Base-by-base conservation (phyloP, 768 basidiomycete species). In the Rhodotorula paludigena region DNA sequence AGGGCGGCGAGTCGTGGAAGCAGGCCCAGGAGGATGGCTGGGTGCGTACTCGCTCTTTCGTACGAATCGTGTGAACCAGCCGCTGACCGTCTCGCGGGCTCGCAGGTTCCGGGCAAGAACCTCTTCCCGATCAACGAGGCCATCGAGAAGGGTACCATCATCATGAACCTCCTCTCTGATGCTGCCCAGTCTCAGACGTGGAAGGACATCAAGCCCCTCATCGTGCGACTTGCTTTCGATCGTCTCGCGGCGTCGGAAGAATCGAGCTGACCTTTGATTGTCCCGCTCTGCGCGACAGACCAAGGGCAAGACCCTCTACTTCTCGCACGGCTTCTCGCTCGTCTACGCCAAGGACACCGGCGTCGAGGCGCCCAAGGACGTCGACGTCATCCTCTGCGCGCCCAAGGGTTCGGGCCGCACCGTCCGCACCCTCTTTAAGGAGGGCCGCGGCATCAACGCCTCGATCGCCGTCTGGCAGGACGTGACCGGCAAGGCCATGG, bases 231-330 rank as follows among this genome's bases (percentile, higher is more conserved):
- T 21, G 3, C 36, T 15, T 41, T 32, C 11, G 25, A 8, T 18
- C 20, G 35, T 36, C 30, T 12, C 33, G 21, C 33, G 16, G 25
- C 14, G 25, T 42, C 15, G 5, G 25, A 54, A 4, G 3, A 6
- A 11, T 1, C 2, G n/a, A 32, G 12, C 47, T 51, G 44, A 56
- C 47, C n/a, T 44, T 30, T 23, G 35, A 32, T 32, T n/a, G n/a
- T 36, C 55, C 15, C 49, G 33, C n/a, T 8, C 33, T 41, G 6
- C 33, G 4, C 14, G 8, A 18, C 54, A 71, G 70, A 98, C 92
- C 80, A 91, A 93, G 85, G 96, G 90, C 82, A 98, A 99, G 85
- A 99, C 96, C n/a, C 88, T 99, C 71, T 99, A 99, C 87, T 99
- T 99, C 84, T 92, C 94, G 11, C 96, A 99, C 80, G 96, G 96